These are phyloP conservation scores for Backusella psychrophila DNA, from an alignment of 192 early-diverging fungal genomes.

Conservation along the genomic window DNA sequence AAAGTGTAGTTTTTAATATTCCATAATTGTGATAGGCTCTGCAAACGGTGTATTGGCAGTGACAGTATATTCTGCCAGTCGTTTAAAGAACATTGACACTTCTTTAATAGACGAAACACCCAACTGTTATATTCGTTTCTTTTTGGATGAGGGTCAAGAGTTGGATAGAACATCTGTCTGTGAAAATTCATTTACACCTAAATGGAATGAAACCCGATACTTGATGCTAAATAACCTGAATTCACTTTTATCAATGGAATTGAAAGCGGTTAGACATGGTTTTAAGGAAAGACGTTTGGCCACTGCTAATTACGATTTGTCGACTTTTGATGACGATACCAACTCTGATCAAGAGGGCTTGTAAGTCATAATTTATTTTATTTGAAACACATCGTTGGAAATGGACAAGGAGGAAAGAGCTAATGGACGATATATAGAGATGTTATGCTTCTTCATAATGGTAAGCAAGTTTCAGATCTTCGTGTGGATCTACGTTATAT, in stretches of 20 bases:
- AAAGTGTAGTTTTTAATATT: not conserved
- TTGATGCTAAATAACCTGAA: slow-evolving; percentile 25
- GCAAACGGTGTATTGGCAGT: slow-evolving; percentile 33
- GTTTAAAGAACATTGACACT: slow-evolving; percentile 12
- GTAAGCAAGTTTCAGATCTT: slow-evolving; percentile 31
- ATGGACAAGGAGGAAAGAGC: not conserved
- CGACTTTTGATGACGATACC: slow-evolving; percentile 11
- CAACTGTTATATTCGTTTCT: slow-evolving; percentile 28
- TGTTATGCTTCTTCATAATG: slow-evolving; percentile 20
- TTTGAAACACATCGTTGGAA: not conserved
- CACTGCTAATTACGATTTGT: slow-evolving; percentile 14
- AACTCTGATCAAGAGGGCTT: slow-evolving; percentile 18
- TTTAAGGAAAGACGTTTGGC: slow-evolving; percentile 22
- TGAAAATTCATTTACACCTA: slow-evolving; percentile 18
- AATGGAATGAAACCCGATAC: slow-evolving; percentile 29
- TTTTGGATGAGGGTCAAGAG: slow-evolving; percentile 24
- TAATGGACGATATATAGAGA: slow-evolving; percentile 6
- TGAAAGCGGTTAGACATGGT: slow-evolving; percentile 12
- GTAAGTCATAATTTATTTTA: slow-evolving; percentile 16
- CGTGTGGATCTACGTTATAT: slow-evolving; percentile 36
- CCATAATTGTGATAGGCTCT: not conserved
- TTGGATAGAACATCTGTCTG: slow-evolving; percentile 15
- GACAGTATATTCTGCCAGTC: slow-evolving; percentile 23
- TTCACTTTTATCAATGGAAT: slow-evolving; percentile 15
- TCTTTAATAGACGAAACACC: not conserved